Evolutionary conservation across 225 moss, liverwort and hornwort species (phyloP), one percentile per base, ranked within the genome.

Genomic region (Physcomitrellopsis africana): DNA sequence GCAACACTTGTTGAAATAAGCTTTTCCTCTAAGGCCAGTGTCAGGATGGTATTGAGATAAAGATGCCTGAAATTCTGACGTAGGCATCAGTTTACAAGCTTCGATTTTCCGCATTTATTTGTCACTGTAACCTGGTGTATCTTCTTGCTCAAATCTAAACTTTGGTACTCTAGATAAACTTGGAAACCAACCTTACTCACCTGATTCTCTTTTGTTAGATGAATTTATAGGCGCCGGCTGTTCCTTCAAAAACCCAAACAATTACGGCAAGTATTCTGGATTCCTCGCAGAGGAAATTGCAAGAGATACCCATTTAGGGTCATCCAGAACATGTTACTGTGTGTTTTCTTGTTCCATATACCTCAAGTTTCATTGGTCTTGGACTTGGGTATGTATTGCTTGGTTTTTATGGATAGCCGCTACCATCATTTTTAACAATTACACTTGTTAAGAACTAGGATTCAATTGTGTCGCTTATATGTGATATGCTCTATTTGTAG

Each of bases 191-290:
- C 26, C 12, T 65, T 59, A 22, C 29, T 12, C 63, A 51, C 32
- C 23, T 46, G 42, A 63, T 70, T 49, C 42, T 15, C 26, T 23
- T 63, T n/a, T 69, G 48, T 60, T 70, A 5, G 59, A 51, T 64
- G 2, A 19, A 67, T 27, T 67, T 73, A 70, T 53, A 89, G 91
- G 96, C 94, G 57, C 94, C 92, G 53, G 96, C 92, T 19, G 96
- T 94, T 12, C 96, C 96, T 14, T 96, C 80, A 96, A 94, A 84
- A 94, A 96, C 62, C 94, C 94, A 10, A 94, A 96, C 69, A 96
- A 96, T 61, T 94, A 94, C 65, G 91, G 94, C 13, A 94, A 87
- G 79, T 96, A 94, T 71, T 96, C 96, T 74, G 92, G 96, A 76
- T 81, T 91, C 46, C 85, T 96, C 77, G 96, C 96, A 13, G 92